Evolutionary conservation across 2,329 filamentous ascomycete genomes (phyloP).

Genomic region (Pestalotiopsis sp.): DNA sequence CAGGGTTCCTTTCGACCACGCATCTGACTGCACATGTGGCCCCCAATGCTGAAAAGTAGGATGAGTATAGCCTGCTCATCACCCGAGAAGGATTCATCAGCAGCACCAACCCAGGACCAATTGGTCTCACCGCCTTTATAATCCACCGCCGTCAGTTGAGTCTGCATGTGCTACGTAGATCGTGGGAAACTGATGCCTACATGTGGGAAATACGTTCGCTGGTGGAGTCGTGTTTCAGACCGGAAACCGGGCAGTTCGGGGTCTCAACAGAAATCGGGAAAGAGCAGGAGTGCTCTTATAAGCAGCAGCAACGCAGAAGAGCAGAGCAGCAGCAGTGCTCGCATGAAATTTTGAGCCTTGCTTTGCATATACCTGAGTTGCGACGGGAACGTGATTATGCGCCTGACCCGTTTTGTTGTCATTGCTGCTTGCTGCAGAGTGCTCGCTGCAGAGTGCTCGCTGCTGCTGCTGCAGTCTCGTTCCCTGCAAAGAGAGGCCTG

Average conservation of each 20-base stretch:
- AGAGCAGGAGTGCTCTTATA: not conserved
- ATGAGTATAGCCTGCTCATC: too few species aligned
- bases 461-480: not conserved
- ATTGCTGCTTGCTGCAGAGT: not conserved
- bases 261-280: not conserved
- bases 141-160: not conserved
- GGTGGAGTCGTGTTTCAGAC: not conserved
- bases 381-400: not conserved
- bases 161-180: not conserved
- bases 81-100: too few species aligned
- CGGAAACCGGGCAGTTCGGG: not conserved
- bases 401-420: not conserved
- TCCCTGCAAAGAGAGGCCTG: too few species aligned
- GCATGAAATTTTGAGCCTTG: not conserved
- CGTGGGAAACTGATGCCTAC: not conserved
- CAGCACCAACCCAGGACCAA: too few species aligned
- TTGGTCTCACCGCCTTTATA: too few species aligned
- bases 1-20: too few species aligned
- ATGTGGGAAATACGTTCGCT: not conserved
- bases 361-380: not conserved
- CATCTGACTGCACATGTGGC: too few species aligned
- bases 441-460: not conserved
- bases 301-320: not conserved
- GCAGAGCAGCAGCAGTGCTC: not conserved
- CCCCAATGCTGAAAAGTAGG: too few species aligned